phyloP scores from a whole-genome alignment of 108 stramenopile species.

The Stephanodiscus triporus region DNA sequence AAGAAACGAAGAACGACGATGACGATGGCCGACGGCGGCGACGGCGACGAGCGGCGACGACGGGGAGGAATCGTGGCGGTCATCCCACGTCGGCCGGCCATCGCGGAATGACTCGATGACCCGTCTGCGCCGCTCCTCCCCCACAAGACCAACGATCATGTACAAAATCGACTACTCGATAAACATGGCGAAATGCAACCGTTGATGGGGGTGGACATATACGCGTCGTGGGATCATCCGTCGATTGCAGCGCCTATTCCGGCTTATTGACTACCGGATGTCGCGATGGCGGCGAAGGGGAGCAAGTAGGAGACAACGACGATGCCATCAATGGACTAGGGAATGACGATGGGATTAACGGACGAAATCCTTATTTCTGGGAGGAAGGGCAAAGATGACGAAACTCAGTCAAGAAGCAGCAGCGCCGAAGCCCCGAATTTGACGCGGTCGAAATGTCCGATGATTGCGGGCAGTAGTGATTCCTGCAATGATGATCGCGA shows the following conservation, averaged over 20 bases:
- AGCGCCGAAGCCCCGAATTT: neutral
- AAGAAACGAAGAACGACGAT: slow-evolving; percentile 15
- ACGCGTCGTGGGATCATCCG: slow-evolving; percentile 55
- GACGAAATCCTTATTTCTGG: neutral
- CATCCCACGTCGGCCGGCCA: neutral
- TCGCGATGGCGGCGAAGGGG: neutral
- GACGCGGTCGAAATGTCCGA: slow-evolving; percentile 18
- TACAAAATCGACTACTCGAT: slow-evolving; percentile 70
- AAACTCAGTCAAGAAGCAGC: neutral
- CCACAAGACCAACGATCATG: slow-evolving; percentile 51
- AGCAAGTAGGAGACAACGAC: slow-evolving; percentile 40
- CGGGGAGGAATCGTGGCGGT: no score
- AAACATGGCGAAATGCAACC: slow-evolving; percentile 60
- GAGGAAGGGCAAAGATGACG: neutral
- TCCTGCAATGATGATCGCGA: slow-evolving; percentile 2
- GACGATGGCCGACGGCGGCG: slow-evolving; percentile 16
- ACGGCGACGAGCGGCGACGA: no score
- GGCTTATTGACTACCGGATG: slow-evolving; percentile 36
- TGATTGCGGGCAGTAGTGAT: slow-evolving; percentile 8
- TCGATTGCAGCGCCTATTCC: slow-evolving; percentile 57
- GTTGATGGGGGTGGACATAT: slow-evolving; percentile 60
- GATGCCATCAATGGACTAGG: slow-evolving; percentile 15
- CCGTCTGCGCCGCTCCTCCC: neutral
- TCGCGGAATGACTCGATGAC: no score
- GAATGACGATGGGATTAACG: neutral